These are phyloP conservation scores for Linum lewisii DNA, from an alignment of 345 rosid species.

Conservation along the genomic window DNA sequence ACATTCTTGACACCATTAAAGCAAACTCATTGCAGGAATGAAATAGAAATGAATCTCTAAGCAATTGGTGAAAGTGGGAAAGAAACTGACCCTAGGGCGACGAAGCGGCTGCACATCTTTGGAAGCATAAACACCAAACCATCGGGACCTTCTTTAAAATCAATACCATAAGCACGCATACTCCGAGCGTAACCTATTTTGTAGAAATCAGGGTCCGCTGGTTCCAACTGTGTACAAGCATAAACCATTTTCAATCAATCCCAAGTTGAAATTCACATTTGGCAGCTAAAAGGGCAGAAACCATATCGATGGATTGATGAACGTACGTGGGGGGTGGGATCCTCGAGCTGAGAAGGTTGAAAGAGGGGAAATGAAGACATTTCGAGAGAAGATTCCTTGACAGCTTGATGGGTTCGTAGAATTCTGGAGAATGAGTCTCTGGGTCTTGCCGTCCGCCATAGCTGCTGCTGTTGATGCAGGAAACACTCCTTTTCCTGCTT, in stretches of 20 bases:
- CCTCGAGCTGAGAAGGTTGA: slow-evolving; percentile 38
- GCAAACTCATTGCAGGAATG: background rate
- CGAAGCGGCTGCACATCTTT: slow-evolving; percentile 75
- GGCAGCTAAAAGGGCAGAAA: background rate
- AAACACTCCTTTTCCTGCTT: slow-evolving; percentile 17
- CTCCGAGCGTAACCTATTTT: slow-evolving; percentile 79
- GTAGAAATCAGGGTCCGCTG: slow-evolving; percentile 90
- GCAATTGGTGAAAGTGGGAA: background rate
- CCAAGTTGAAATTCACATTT: background rate
- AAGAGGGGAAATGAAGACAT: slow-evolving; percentile 62
- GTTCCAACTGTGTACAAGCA: slow-evolving; percentile 33
- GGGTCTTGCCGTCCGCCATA: slow-evolving; percentile 30
- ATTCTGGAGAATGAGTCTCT: slow-evolving; percentile 20
- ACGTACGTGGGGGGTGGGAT: slow-evolving; percentile 37
- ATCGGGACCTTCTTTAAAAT: slow-evolving; percentile 82
- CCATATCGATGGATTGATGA: too few species aligned
- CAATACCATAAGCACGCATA: slow-evolving; percentile 84
- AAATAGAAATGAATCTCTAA: slow-evolving; percentile 3
- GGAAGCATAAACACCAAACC: slow-evolving; percentile 89
- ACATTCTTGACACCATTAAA: too few species aligned
- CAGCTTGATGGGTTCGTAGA: slow-evolving; percentile 26
- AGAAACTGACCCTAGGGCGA: slow-evolving; percentile 70
- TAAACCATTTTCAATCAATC: background rate
- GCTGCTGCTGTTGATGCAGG: slow-evolving; percentile 13
- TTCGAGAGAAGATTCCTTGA: slow-evolving; percentile 40